Evolutionary conservation across 768 basidiomycete species (phyloP), one percentile per base, ranked within the genome.

Genomic region (Phylloporus scabripes): DNA sequence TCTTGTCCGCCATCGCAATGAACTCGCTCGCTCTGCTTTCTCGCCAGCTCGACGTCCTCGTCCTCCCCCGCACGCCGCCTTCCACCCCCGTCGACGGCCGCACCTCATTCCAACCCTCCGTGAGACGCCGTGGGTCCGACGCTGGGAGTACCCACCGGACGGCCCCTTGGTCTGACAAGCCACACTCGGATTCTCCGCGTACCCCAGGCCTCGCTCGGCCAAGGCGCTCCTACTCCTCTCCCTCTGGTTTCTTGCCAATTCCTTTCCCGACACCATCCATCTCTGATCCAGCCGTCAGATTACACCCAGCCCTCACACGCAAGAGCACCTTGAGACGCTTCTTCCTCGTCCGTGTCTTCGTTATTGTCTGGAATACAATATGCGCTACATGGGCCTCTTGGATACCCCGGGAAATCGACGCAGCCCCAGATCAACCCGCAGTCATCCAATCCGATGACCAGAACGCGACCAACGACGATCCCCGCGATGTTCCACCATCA

Each of bases 1-100:
- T 23, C 20, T 20, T 40, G 23, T 36, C 45, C 21, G 39, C 23
- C 50, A 31, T 26, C 40, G n/a, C 36, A 12, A 92, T 92, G 89
- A 91, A 92, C 73, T 86, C 86, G 59, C 80, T 92, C 60, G 75
- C 78, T 15, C 83, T 87, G 70, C 75, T 92, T 53, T 87, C 89
- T 57, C 83, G 85, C 63, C 84, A 88, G 66, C 82, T 89, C 74
- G 87, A 92, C 72, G 81, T 79, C 53, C 71, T 87, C 57, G 82
- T 83, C 50, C 70, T 81, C 7, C 65, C 82, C 42, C 75, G 74
- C 58, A 74, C 81, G 37, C 79, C 80, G 23, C 78, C 83, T 14
- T 75, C 80, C 33, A 79, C 82, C 1, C 78, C 81, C 37, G 68
- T 71, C 39, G 59, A 69, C 39, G 71, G 74, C 23, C 65, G 64